Conservation (phyloP, 306 rosid species). For the barrel medic (Medicago truncatula) region DNA sequence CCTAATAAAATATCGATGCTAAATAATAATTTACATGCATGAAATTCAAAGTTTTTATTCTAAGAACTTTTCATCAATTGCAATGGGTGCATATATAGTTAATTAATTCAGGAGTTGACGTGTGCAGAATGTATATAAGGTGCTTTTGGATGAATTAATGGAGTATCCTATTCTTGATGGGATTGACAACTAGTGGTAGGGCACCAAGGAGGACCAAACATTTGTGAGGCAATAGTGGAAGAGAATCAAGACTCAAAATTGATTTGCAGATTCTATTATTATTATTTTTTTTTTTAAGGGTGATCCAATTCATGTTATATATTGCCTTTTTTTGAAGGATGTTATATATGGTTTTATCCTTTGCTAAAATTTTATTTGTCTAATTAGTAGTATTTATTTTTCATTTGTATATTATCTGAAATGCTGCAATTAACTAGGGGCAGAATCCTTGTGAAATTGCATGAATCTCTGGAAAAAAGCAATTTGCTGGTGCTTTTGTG, state of each 20-base stretch:
- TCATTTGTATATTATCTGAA: background rate
- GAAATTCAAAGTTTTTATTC: background rate
- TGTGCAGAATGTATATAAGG: constrained; percentile 35
- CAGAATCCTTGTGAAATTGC: too few species aligned
- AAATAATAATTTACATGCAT: background rate
- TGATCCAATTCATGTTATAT: too few species aligned
- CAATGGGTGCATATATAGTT: constrained; percentile 11
- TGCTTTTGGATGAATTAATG: constrained; percentile 39
- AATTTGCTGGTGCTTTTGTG: too few species aligned
- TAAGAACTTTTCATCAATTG: background rate
- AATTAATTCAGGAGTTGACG: constrained; percentile 11
- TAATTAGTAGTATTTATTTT: too few species aligned
- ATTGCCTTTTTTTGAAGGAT: too few species aligned
- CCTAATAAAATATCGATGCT: too few species aligned
- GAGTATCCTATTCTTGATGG: constrained; percentile 42
- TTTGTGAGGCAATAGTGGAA: constrained; percentile 23
- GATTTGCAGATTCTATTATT: constrained; percentile 27
- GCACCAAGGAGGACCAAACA: constrained; percentile 1
- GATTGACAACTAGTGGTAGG: constrained; percentile 17
- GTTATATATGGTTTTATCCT: background rate
- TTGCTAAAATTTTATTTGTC: constrained; percentile 8
- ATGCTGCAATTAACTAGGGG: too few species aligned
- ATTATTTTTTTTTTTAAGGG: too few species aligned
- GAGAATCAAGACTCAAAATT: constrained; percentile 29
- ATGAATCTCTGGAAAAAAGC: too few species aligned